Base-by-base conservation (phyloP, 768 basidiomycete species). In the Suillus lakei region DNA sequence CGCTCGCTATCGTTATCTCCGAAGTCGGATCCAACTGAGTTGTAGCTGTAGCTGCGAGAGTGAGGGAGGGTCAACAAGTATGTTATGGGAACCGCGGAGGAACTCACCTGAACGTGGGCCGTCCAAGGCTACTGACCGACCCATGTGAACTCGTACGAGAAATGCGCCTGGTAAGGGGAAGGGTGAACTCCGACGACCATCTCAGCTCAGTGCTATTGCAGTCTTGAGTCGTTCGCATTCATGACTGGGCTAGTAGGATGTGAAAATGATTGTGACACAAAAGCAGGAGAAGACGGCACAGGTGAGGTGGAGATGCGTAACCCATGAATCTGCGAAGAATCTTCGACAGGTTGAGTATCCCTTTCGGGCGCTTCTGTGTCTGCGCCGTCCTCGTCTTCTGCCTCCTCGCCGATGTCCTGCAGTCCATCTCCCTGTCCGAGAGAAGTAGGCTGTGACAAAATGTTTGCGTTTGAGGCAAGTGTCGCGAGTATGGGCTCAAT, bases 401-500 rank as follows among this genome's bases (percentile, higher is more conserved):
- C 44, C 41, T 74, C 75, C 60, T 76, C 75, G 4, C 84, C 83
- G 39, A 89, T 89, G 69, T 88, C 85, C 56, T 85, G 86, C n/a
- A 89, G 75, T 0, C 80, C 73, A 74, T 70, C 77, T 41, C 54
- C 66, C 65, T 77, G 74, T 10, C 65, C 61, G 39, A 66, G 71
- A 26, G 73, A 73, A 6, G 66, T 9, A n/a, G 76, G 70, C 30
- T 68, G 72, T 56, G 76, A 71, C 74, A 72, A 64, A 10, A 65
- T 21, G 1, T 66, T 66, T 18, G 58, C 66, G 18, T 62, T 63
- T 21, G 79, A 73, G 12, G 81, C 74, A 21, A 65, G 66, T 1
- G 69, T 77, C 9, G 80, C 77, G 38, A 88, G 70, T n/a, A 89
- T 79, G 36, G 88, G 86, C 62, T 89, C 85, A 60, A 90, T 88